Evolutionary conservation across 371 early-diverging fungal species (phyloP).

Genomic region (Apophysomyces sp.): DNA sequence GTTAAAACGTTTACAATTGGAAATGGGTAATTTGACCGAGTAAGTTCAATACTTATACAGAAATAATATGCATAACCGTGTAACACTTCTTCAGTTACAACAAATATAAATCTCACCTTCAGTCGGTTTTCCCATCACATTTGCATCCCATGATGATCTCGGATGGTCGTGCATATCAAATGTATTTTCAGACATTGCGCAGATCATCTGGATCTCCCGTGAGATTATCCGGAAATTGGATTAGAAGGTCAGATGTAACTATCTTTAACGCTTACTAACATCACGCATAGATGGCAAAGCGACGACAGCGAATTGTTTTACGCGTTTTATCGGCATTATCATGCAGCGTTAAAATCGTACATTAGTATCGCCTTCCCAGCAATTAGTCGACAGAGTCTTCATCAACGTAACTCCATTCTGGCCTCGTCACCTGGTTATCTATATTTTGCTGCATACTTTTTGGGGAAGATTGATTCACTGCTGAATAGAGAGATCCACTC

Average conservation of each 20-base stretch:
- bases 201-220: slow-evolving; percentile 24
- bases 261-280: not conserved
- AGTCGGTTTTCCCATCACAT: slow-evolving; percentile 11
- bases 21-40: slow-evolving; percentile 23
- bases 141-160: slow-evolving; percentile 15
- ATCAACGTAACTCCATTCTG: slow-evolving; percentile 33
- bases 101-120: not conserved
- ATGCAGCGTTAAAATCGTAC: slow-evolving; percentile 38
- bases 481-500: slow-evolving; percentile 50
- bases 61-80: not conserved
- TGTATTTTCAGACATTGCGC: not conserved
- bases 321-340: slow-evolving; percentile 59
- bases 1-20: slow-evolving; percentile 35
- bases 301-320: slow-evolving; percentile 62
- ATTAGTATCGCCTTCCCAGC: slow-evolving; percentile 21
- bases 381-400: slow-evolving; percentile 20
- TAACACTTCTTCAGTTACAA: not conserved
- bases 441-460: slow-evolving; percentile 52
- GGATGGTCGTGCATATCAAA: slow-evolving; percentile 6
- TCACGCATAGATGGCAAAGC: slow-evolving; percentile 46
- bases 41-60: not conserved
- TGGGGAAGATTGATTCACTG: slow-evolving; percentile 48
- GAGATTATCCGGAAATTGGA: slow-evolving; percentile 50
- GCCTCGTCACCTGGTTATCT: slow-evolving; percentile 53
- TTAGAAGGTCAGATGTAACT: slow-evolving; percentile 25